phyloP scores from a whole-genome alignment of 2,329 filamentous ascomycete species.

The Phoma herbarum region DNA sequence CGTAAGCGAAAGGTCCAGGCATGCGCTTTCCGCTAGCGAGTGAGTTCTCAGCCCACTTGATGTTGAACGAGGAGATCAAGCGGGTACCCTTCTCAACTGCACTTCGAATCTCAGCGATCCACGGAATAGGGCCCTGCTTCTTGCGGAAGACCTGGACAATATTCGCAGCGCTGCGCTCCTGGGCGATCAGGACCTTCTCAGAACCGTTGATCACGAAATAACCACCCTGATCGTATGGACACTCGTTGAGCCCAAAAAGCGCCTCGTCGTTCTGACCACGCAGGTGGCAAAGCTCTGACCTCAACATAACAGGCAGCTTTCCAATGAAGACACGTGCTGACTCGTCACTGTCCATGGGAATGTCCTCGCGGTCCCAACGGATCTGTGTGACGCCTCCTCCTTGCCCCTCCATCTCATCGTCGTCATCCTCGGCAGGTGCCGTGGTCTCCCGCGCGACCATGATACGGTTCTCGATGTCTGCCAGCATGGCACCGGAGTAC shows the following conservation, averaged over 20 bases:
- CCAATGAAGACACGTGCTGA: constrained; percentile 87
- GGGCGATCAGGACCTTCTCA: constrained; percentile 97
- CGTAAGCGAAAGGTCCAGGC: constrained; percentile 87
- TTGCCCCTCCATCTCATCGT: constrained; percentile 59
- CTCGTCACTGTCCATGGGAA: constrained; percentile 58
- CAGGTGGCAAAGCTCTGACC: constrained; percentile 93
- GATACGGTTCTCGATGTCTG: constrained; percentile 86
- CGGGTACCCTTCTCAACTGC: constrained; percentile 95
- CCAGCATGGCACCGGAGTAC: constrained; percentile 90
- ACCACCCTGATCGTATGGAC: constrained; percentile 96
- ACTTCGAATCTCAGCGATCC: constrained; percentile 94
- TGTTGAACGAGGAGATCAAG: constrained; percentile 88
- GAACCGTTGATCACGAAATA: constrained; percentile 99
- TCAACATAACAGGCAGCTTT: constrained; percentile 97
- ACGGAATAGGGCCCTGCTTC: constrained; percentile 91
- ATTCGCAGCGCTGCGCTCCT: constrained; percentile 96
- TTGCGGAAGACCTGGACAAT: constrained; percentile 99
- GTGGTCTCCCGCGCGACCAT: constrained; percentile 81
- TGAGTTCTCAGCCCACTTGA: constrained; percentile 89
- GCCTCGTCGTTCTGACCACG: constrained; percentile 84
- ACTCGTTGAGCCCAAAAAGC: constrained; percentile 92
- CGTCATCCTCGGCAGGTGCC: constrained; percentile 72
- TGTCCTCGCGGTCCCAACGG: constrained; percentile 61
- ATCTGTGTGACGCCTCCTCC: constrained; percentile 48
- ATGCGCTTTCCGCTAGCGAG: constrained; percentile 78